phyloP scores from a whole-genome alignment of 2,329 filamentous ascomycete genomes.

The Pseudopyrenochaeta lycopersici region DNA sequence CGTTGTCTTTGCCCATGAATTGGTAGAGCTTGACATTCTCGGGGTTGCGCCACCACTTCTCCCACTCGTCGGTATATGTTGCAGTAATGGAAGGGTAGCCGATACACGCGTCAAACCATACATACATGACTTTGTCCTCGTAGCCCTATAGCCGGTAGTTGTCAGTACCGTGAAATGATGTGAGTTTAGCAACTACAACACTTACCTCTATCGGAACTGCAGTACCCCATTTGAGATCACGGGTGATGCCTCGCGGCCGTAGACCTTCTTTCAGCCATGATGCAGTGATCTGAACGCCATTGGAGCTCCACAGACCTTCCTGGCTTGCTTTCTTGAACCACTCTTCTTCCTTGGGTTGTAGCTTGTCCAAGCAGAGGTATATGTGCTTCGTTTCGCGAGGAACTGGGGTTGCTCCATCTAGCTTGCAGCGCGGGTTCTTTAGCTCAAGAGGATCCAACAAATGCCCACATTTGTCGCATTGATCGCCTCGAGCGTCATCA shows the following conservation, averaged over 20 bases:
- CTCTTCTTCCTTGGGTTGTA: conserved; percentile 77
- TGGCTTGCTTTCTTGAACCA: conserved; percentile 80
- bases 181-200: not conserved
- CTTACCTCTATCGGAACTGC: conserved; percentile 61
- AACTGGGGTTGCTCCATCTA: conserved; percentile 84
- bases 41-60: conserved; percentile 93
- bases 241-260: conserved; percentile 85
- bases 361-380: conserved; percentile 84
- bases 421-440: conserved; percentile 79
- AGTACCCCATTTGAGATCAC: conserved; percentile 91
- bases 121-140: conserved; percentile 85
- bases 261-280: conserved; percentile 86
- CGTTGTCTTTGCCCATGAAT: conserved; percentile 92
- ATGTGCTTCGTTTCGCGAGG: conserved; percentile 87
- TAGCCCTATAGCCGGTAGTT: conserved; percentile 55
- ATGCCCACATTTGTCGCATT: conserved; percentile 62
- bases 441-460: conserved; percentile 60
- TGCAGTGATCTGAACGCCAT: conserved; percentile 78
- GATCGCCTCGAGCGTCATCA: conserved; percentile 62
- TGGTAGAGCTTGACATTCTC: conserved; percentile 90
- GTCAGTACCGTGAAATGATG: conserved; percentile 9
- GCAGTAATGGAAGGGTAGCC: conserved; percentile 96
- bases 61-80: conserved; percentile 88
- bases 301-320: conserved; percentile 79
- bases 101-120: conserved; percentile 93